Base-by-base conservation (phyloP, 179 eudicot species). In the Dionaea muscipula region DNA sequence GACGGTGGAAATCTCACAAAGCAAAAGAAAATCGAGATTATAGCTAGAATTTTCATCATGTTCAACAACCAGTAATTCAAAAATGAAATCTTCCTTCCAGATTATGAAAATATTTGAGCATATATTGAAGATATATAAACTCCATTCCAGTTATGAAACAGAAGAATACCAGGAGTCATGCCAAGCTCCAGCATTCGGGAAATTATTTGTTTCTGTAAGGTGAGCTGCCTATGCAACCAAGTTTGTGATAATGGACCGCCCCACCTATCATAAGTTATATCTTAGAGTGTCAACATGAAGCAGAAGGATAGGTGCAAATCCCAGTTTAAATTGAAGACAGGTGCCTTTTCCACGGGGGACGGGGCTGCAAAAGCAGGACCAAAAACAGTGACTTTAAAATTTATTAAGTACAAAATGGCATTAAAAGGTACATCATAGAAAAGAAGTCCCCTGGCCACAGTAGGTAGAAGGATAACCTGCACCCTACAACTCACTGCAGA, bases 181-280 rank as follows among this genome's bases (percentile, higher is more conserved):
- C 95, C 98, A 38, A 91, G 65, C 75, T 80, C 88, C 65, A 78
- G 53, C 98, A 91, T 84, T 53, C 98, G 80, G 17, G 82, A 70
- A 60, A 91, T 71, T 70, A 91, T 87, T 60, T 73, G 74, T 65
- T 82, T 91, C 64, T 91, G 98, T 69, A 91, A 68, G 41, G 62
- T 72, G 56, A 87, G 66, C 69, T 91, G 98, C 54, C 80, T 82
- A 79, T 84, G 75, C 69, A 84, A 61, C 98, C 98, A 91, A 62
- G 74, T 78, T 68, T 91, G 90, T 50, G 95, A 75, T 56, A 91
- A 65, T 52, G 98, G 98, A 40, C 98, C 98, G 60, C 98, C 98
- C 98, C 98, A 91, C 61, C 98, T 91, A 81, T 57, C 16, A 50
- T 62, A 53, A 2, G 54, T 67, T 38, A 31, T 31, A 31, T 31